A percentile compares a stretch with the other conserved stretches of the same genome.
These are phyloP conservation scores for Solanum tacnaense DNA, from an alignment of 257 asterid species.

Conservation along the genomic window DNA sequence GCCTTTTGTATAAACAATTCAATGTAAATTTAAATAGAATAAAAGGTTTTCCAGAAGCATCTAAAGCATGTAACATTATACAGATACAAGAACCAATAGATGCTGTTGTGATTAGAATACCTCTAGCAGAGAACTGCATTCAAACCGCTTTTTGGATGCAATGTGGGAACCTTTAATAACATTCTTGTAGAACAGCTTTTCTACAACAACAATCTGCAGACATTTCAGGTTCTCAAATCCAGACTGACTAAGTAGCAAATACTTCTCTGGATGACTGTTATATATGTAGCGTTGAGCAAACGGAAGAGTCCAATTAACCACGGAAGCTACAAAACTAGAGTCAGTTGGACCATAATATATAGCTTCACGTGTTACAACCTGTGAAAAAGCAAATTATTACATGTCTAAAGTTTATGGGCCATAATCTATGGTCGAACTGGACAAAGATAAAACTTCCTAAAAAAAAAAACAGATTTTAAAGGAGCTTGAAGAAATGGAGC, in stretches of 20 bases:
- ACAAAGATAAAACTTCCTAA: no score
- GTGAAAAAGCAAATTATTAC: slow-evolving; percentile 8
- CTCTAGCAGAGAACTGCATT: slow-evolving; percentile 70
- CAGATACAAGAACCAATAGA: background rate
- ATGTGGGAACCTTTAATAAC: slow-evolving; percentile 35
- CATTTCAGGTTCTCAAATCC: slow-evolving; percentile 36
- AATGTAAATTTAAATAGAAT: background rate
- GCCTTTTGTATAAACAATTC: background rate
- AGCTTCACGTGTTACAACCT: slow-evolving; percentile 79
- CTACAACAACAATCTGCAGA: slow-evolving; percentile 52
- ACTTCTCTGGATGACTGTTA: slow-evolving; percentile 37
- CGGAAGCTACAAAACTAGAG: slow-evolving; percentile 35
- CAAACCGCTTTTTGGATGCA: slow-evolving; percentile 43
- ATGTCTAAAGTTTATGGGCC: background rate
- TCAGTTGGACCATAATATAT: slow-evolving; percentile 50
- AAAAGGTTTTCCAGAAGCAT: background rate
- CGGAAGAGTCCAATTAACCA: slow-evolving; percentile 85
- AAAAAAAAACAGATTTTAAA: no score
- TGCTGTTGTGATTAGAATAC: slow-evolving; percentile 17
- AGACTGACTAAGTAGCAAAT: slow-evolving; percentile 43
- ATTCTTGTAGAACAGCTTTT: slow-evolving; percentile 60
- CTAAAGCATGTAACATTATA: background rate
- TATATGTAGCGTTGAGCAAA: slow-evolving; percentile 84
- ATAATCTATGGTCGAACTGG: no score
- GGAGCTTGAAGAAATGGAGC: background rate